Percentiles rank a stretch among this genome's conserved stretches.
phyloP scores from a whole-genome alignment of 331 rosid species.

The Stylosanthes scabra region DNA sequence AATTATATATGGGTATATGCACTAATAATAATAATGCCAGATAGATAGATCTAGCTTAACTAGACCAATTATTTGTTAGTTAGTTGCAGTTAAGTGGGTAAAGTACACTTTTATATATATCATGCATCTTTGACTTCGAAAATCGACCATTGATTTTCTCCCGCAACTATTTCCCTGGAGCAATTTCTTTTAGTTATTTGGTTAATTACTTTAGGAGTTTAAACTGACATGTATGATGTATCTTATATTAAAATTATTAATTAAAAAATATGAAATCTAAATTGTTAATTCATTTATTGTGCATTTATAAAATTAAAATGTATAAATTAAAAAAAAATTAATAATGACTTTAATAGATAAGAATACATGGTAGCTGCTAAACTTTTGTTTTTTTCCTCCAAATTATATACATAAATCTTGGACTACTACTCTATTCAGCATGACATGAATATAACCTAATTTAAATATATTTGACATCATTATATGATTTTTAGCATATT shows the following conservation, averaged over 20 bases:
- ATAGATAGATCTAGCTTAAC: conserved; percentile 29
- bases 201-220: no score
- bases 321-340: no score
- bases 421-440: conserved; percentile 25
- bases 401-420: conserved; percentile 39
- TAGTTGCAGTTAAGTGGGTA: conserved; percentile 12
- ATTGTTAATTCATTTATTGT: no score
- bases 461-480: conserved; percentile 11
- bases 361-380: neutral
- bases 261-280: no score
- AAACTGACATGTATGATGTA: no score
- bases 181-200: conserved; percentile 30
- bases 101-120: neutral
- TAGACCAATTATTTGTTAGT: neutral
- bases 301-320: no score
- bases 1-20: conserved; percentile 1
- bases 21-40: neutral
- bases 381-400: conserved; percentile 23
- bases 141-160: conserved; percentile 31
- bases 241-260: no score
- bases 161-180: conserved; percentile 16
- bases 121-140: conserved; percentile 12
- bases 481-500: conserved; percentile 27
- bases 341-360: no score
- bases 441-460: conserved; percentile 45